Evolutionary conservation across 2,329 filamentous ascomycete genomes (phyloP), one percentile per base, ranked within the genome.

Genomic region (Harringtonia lauricola): DNA sequence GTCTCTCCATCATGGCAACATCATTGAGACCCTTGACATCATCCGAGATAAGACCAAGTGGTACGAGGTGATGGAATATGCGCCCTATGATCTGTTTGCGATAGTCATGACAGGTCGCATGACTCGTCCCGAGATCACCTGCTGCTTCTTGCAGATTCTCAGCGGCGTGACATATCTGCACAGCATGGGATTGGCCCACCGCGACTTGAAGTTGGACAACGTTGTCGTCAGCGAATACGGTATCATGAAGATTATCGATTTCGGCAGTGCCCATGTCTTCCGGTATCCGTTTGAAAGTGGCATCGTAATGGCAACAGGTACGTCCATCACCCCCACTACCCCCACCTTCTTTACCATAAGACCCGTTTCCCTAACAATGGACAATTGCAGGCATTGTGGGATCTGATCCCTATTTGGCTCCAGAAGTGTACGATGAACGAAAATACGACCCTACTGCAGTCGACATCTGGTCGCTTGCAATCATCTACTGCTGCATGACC

Each of bases 11-110:
- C 92, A 98, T 56, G 90, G 92, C 55, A 98, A 98, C 59, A 88
- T 98, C 53, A 96, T 98, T 55, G 92, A 98, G 62, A 96, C 92
- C 1, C 74, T 98, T 52, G 92, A 98, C 61, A 94, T 98, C 50
- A 79, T 98, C 12, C 86, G 94, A 52, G 92, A 98, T 64, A 92
- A 90, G 62, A 80, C 79, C 41, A 88, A 83, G 51, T 98, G 92
- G 87, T 98, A 88, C 57, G 90, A 96, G 58, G 92, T 98, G 35
- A 98, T 98, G 92, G 92, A 98, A 59, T 98, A 94, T 57, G 92
- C 89, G 12, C 92, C 92, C 0, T 98, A 73, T 57, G 92, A 98
- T 60, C 73, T 98, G 26, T 98, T 98, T 59, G 92, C 92, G 13
- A 95, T 94, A 51, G 92, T 98, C 52, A 98, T 98, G 92, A 96